phyloP scores from a whole-genome alignment of 371 early-diverging fungal species.

The Conidiobolus incongruus region DNA sequence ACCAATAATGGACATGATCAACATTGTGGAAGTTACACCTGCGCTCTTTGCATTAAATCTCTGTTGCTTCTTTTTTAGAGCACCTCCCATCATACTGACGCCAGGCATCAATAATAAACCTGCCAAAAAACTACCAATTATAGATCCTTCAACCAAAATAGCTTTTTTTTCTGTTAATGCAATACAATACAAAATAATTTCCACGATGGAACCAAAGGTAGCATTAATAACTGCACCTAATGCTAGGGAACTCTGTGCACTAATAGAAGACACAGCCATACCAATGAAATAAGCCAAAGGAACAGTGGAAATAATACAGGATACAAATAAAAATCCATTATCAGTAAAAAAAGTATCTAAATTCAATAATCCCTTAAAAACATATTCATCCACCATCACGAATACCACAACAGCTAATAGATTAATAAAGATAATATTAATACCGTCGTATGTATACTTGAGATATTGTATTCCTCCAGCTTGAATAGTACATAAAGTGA shows the following conservation, averaged over 20 bases:
- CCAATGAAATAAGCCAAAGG: constrained; percentile 93
- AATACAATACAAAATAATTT: constrained; percentile 76
- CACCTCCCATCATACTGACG: constrained; percentile 81
- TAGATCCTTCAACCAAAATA: constrained; percentile 68
- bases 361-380: constrained; percentile 21
- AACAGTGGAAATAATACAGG: constrained; percentile 65
- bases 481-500: constrained; percentile 52
- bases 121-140: constrained; percentile 78
- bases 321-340: constrained; percentile 42
- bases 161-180: constrained; percentile 77
- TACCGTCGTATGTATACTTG: constrained; percentile 86
- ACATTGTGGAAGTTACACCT: constrained; percentile 80
- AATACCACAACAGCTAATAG: constrained; percentile 58
- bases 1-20: constrained; percentile 83
- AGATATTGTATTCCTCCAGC: constrained; percentile 64
- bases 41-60: constrained; percentile 85
- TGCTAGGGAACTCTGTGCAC: constrained; percentile 76
- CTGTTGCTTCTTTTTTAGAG: constrained; percentile 73
- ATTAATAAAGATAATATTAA: constrained; percentile 91
- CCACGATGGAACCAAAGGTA: constrained; percentile 89
- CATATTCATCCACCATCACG: constrained; percentile 58
- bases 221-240: constrained; percentile 92
- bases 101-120: constrained; percentile 84
- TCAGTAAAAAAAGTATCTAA: constrained; percentile 26
- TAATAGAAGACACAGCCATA: constrained; percentile 85